Evolutionary conservation across 441 rosid genomes (phyloP).

Genomic region (Hypseocharis bilobata): DNA sequence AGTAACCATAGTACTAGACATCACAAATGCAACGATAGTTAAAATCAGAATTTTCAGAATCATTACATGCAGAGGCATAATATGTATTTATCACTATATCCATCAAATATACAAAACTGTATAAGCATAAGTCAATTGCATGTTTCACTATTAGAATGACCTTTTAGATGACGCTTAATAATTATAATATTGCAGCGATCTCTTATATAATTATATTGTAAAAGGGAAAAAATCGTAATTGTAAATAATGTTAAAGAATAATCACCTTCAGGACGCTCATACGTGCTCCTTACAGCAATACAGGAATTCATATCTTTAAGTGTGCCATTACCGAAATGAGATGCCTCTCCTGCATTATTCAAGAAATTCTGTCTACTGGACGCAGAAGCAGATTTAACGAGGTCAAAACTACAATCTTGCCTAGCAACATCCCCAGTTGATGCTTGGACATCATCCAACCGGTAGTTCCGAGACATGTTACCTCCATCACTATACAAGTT

Average conservation of each 20-base stretch:
- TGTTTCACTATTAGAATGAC: not conserved
- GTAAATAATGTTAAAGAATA: conserved; percentile 1
- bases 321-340: conserved; percentile 16
- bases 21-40: not conserved
- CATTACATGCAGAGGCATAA: not conserved
- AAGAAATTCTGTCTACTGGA: conserved; percentile 18
- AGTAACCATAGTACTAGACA: not conserved
- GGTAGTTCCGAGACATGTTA: conserved; percentile 18
- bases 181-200: not conserved
- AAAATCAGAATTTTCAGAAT: not conserved
- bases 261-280: conserved; percentile 24
- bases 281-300: conserved; percentile 13
- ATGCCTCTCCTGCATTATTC: conserved; percentile 19
- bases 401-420: conserved; percentile 15
- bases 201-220: not conserved
- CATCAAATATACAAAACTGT: not conserved
- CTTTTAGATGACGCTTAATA: not conserved
- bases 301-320: conserved; percentile 12
- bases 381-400: conserved; percentile 19
- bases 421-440: conserved; percentile 20
- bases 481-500: conserved; percentile 15
- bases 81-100: not conserved
- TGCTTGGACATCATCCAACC: conserved; percentile 21
- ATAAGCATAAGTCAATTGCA: not conserved
- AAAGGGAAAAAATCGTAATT: not conserved